Evolutionary conservation across 2,329 filamentous ascomycete species (phyloP).

Genomic region (Xylariaceae sp.): DNA sequence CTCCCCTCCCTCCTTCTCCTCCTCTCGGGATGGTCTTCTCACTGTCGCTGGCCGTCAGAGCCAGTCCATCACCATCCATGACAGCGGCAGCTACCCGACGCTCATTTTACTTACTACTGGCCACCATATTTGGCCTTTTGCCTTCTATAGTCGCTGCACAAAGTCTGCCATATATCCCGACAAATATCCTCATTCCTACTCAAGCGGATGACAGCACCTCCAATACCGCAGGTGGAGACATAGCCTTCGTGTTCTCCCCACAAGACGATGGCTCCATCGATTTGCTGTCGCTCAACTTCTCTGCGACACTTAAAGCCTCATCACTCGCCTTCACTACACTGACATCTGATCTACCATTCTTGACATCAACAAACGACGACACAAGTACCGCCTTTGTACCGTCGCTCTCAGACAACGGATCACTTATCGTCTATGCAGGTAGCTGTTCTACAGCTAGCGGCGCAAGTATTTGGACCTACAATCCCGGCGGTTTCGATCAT

Average conservation of each 20-base stretch:
- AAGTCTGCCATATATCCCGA: conserved; percentile 71
- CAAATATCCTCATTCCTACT: conserved; percentile 60
- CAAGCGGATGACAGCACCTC: conserved; percentile 39
- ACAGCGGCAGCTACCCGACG: conserved; percentile 21
- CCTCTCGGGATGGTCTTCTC: conserved; percentile 20
- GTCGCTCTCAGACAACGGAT: conserved; percentile 61
- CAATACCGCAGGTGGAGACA: conserved; percentile 34
- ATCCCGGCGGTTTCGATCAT: conserved; percentile 38
- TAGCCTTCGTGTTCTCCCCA: conserved; percentile 69
- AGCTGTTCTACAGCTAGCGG: conserved; percentile 56
- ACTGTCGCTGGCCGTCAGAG: conserved; percentile 22
- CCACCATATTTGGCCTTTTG: conserved; percentile 17
- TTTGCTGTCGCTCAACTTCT: conserved; percentile 64
- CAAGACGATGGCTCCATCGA: conserved; percentile 42
- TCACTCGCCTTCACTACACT: conserved; percentile 45
- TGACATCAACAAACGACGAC: too few species aligned
- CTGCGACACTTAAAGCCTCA: conserved; percentile 49
- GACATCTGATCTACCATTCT: conserved; percentile 59
- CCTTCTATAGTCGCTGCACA: conserved; percentile 34
- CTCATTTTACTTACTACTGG: conserved; percentile 18
- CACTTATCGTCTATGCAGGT: conserved; percentile 70
- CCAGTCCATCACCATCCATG: conserved; percentile 7
- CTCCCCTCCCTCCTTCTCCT: too few species aligned
- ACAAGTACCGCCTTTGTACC: conserved; percentile 61
- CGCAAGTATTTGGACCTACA: conserved; percentile 66